Conservation (phyloP, 768 basidiomycete genomes). For the Tricholoma hemisulphureum region DNA sequence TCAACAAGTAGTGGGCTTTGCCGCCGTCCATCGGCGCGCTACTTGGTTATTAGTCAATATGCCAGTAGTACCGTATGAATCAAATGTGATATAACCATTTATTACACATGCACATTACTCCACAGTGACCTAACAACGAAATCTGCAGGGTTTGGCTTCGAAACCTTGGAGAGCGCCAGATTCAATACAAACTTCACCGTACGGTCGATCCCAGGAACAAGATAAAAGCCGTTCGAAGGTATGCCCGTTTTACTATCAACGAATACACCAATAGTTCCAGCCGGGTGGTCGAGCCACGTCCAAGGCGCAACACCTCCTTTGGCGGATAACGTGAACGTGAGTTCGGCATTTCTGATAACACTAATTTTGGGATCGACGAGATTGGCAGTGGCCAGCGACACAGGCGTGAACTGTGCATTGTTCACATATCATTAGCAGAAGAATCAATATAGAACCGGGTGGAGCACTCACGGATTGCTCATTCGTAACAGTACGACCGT, state of each 20-base stretch:
- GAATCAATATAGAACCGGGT: too few species aligned
- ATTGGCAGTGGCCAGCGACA: slow-evolving; percentile 43
- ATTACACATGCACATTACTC: slow-evolving; percentile 48
- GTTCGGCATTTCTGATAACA: slow-evolving; percentile 28
- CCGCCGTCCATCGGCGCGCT: too few species aligned
- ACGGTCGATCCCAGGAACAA: slow-evolving; percentile 53
- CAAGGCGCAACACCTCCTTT: slow-evolving; percentile 54
- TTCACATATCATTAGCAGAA: not conserved
- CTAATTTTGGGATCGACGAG: slow-evolving; percentile 49
- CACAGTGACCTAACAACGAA: slow-evolving; percentile 53
- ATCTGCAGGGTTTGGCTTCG: slow-evolving; percentile 37
- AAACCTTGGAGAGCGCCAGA: slow-evolving; percentile 36
- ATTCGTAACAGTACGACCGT: slow-evolving; percentile 41
- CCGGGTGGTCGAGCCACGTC: too few species aligned
- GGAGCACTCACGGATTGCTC: slow-evolving; percentile 49
- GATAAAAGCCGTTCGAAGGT: slow-evolving; percentile 53
- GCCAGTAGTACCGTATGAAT: too few species aligned
- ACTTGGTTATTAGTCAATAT: too few species aligned
- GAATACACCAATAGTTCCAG: too few species aligned
- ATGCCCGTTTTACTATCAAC: slow-evolving; percentile 39
- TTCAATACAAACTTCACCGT: slow-evolving; percentile 46
- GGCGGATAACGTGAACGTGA: slow-evolving; percentile 53
- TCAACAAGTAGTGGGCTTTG: too few species aligned
- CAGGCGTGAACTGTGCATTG: slow-evolving; percentile 54
- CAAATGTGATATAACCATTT: too few species aligned